A percentile compares a stretch with the other conserved stretches of the same genome.
phyloP scores from a whole-genome alignment of 1,284 basidiomycete genomes.

The Peniophora sp. region DNA sequence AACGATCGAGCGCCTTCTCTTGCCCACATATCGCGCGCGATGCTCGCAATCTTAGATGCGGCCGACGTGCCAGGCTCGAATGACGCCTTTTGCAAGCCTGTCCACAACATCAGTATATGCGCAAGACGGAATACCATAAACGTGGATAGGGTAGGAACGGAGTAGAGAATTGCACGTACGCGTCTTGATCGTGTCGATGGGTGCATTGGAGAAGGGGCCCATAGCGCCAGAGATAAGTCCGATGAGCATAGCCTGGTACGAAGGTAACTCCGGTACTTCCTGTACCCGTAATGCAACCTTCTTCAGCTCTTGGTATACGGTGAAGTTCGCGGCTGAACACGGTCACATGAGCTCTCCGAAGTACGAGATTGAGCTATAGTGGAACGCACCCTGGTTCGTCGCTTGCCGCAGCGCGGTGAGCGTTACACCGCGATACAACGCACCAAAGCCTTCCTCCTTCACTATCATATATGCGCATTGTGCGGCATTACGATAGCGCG shows the following conservation, averaged over 20 bases:
- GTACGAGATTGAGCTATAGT: not conserved
- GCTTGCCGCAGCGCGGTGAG: conserved; percentile 95
- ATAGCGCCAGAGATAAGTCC: conserved; percentile 96
- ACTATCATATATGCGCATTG: conserved; percentile 96
- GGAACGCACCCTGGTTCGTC: conserved; percentile 82
- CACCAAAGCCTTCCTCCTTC: conserved; percentile 82
- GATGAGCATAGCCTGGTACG: conserved; percentile 91
- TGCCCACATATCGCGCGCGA: conserved; percentile 89
- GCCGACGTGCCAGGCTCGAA: conserved; percentile 76
- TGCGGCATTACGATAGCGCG: conserved; percentile 93
- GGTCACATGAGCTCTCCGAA: conserved; percentile 8
- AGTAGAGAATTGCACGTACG: conserved; percentile 36
- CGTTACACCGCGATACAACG: conserved; percentile 90
- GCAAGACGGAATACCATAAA: not conserved
- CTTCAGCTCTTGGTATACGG: conserved; percentile 96
- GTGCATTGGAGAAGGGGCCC: conserved; percentile 96
- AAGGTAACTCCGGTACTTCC: conserved; percentile 70
- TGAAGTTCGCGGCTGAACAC: conserved; percentile 86
- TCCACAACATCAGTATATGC: not conserved
- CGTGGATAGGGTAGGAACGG: too few relatives aligned
- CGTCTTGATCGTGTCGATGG: conserved; percentile 97
- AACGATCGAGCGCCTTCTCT: conserved; percentile 87
- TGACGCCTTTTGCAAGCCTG: conserved; percentile 81
- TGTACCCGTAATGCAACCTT: conserved; percentile 72
- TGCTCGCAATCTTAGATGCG: conserved; percentile 66